Evolutionary conservation across 1,284 basidiomycete species (phyloP).

Genomic region (Ceraceosorus guamensis): DNA sequence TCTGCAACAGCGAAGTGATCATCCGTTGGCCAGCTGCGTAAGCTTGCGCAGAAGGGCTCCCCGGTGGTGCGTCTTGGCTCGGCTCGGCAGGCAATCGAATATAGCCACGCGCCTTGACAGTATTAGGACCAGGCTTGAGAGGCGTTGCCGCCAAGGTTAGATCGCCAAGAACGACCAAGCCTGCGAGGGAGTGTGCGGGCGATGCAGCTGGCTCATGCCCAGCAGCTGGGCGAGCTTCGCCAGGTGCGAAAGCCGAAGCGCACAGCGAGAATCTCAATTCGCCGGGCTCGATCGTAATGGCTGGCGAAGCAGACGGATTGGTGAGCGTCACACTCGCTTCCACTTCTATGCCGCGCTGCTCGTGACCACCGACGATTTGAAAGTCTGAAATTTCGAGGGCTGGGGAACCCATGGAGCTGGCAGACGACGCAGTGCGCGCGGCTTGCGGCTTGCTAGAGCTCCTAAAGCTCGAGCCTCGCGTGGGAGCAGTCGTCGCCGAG

Average conservation of each 20-base stretch:
- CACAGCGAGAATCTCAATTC: conserved; percentile 7
- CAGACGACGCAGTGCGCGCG: too few species aligned
- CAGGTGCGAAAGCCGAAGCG: too few species aligned
- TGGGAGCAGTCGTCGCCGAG: neutral
- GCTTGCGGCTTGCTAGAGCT: too few species aligned
- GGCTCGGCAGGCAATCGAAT: conserved; percentile 9
- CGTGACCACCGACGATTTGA: conserved; percentile 21
- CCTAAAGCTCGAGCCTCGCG: too few species aligned
- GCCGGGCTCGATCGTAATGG: conserved; percentile 8
- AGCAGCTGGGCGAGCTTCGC: conserved; percentile 13
- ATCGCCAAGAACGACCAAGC: neutral
- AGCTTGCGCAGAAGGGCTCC: conserved; percentile 3
- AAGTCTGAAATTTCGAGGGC: conserved; percentile 19
- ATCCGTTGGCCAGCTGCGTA: conserved; percentile 15
- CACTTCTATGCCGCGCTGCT: conserved; percentile 20
- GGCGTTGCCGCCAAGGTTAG: neutral
- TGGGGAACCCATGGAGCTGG: neutral
- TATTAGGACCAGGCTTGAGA: conserved; percentile 8
- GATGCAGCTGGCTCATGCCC: neutral
- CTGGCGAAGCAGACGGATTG: conserved; percentile 16
- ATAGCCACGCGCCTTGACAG: conserved; percentile 6
- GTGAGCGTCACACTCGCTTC: conserved; percentile 17
- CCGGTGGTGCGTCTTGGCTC: neutral
- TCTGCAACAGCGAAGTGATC: conserved; percentile 26
- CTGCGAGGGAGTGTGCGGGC: neutral